Evolutionary conservation across 2,329 filamentous ascomycete species (phyloP).

Genomic region (Colletotrichum sidae): DNA sequence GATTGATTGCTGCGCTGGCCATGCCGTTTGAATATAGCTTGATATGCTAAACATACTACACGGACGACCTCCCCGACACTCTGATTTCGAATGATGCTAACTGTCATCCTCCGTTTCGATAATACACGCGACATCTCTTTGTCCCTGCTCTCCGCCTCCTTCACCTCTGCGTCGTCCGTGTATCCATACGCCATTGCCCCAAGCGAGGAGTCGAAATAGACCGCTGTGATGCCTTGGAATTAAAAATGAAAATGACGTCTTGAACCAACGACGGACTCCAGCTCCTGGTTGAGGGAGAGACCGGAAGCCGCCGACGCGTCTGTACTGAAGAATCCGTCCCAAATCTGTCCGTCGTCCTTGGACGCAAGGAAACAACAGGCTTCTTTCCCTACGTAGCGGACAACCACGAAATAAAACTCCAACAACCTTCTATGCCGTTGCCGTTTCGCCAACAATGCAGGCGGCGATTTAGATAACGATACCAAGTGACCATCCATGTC

Average conservation of each 20-base stretch:
- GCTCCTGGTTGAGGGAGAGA: constrained; percentile 1
- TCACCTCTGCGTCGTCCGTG: constrained; percentile 21
- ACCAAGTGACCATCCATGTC: constrained; percentile 25
- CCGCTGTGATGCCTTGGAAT: constrained; percentile 34
- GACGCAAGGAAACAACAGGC: constrained; percentile 31
- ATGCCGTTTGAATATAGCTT: constrained; percentile 16
- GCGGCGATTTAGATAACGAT: constrained; percentile 32
- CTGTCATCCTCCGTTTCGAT: too few species aligned
- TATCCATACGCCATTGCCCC: constrained; percentile 34
- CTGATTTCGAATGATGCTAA: too few species aligned
- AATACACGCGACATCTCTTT: not conserved
- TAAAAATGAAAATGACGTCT: constrained; percentile 26
- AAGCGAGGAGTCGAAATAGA: constrained; percentile 9
- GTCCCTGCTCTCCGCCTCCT: constrained; percentile 14
- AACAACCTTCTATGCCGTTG: constrained; percentile 32
- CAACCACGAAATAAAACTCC: constrained; percentile 25
- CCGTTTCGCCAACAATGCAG: constrained; percentile 37
- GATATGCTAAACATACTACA: constrained; percentile 2
- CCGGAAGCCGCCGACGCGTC: constrained; percentile 29
- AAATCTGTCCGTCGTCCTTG: constrained; percentile 14
- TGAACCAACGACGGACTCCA: constrained; percentile 21
- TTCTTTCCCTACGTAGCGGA: constrained; percentile 25
- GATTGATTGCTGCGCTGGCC: not conserved
- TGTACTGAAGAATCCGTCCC: constrained; percentile 26
- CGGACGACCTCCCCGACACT: too few species aligned